Base-by-base conservation (phyloP, 768 basidiomycete species). In the Naganishia vaughanmartiniae region DNA sequence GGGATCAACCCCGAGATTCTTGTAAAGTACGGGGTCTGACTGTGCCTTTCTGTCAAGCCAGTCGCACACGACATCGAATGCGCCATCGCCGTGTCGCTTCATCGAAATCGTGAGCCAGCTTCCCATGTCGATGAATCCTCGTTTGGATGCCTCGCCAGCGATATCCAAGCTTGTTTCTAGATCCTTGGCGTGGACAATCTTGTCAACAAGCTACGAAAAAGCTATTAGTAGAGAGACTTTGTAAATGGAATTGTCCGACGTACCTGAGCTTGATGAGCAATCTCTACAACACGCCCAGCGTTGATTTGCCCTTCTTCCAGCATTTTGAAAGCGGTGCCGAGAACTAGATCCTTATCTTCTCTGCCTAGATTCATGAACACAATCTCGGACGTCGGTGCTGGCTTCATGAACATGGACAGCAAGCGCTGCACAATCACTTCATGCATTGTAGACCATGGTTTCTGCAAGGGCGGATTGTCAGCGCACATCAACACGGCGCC, bases 301-400 rank as follows among this genome's bases (percentile, higher is more conserved):
- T 98, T 96, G 67, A 93, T 85, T 48, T 92, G 91, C 72, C 88
- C 92, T 76, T 94, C 92, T 57, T 89, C 87, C 81, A 98, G 96
- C 78, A 93, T 94, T 73, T 93, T 91, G 34, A 89, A 87, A 82
- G 98, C 90, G 9, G 92, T 92, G 68, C 88, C 86, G 5, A 92
- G 89, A 63, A 98, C 86, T 79, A 93, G 91, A 0, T 88, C 84
- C 0, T 90, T 91, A 76, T 93, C 87, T 53, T 91, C 89, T 77
- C 94, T 91, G 90, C 92, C 94, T 67, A 99, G 88, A 57, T 93
- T 87, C 88, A 95, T 93, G 83, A 98, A 97, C 69, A 97, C 93
- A 12, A 99, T 87, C 74, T 96, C 92, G 76, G 96, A 93, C 75
- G 93, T 93, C 10, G 93, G 93, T 76, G 94, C 91, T 19, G 92